A percentile compares a stretch with the other conserved stretches of the same genome.
Evolutionary conservation across 257 asterid genomes (phyloP).

Genomic region (Rubia yunnanensis): DNA sequence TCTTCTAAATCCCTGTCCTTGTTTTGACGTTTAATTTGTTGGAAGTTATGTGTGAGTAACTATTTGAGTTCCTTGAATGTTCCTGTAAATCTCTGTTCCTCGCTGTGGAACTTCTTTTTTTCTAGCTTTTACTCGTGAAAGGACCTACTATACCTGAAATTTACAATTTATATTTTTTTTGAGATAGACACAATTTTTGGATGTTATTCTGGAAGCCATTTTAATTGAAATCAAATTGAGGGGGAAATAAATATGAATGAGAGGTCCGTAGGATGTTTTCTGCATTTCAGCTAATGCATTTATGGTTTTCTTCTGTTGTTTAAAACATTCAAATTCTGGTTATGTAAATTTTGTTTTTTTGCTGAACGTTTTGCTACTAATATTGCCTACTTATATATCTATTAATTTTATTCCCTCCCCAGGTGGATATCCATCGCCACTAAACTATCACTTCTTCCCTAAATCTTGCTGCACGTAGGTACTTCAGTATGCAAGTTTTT

Average conservation of each 20-base stretch:
- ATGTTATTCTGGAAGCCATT: not conserved
- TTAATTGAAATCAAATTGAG: not conserved
- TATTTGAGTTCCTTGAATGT: not conserved
- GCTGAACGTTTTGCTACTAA: not conserved
- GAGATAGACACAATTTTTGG: not conserved
- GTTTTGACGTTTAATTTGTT: not conserved
- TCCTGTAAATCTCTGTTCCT: not conserved
- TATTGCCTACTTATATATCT: not conserved
- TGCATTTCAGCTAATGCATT: not conserved
- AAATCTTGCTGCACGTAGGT: conserved; percentile 99
- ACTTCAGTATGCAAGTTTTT: conserved; percentile 30
- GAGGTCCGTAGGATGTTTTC: not conserved
- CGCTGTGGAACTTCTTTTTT: not conserved
- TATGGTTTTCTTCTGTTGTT: not conserved
- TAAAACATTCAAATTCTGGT: not conserved
- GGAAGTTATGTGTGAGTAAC: not conserved
- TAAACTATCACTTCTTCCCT: conserved; percentile 88
- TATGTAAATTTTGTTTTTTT: not conserved
- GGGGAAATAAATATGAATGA: not conserved
- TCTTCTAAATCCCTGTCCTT: not conserved
- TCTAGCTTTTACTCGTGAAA: not conserved
- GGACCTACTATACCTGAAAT: not conserved
- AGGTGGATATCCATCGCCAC: conserved; percentile 99
- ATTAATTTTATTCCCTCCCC: conserved; percentile 15
- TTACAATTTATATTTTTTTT: not conserved